phyloP scores from a whole-genome alignment of 2,329 filamentous ascomycete genomes.

The Aspergillus floridensis region DNA sequence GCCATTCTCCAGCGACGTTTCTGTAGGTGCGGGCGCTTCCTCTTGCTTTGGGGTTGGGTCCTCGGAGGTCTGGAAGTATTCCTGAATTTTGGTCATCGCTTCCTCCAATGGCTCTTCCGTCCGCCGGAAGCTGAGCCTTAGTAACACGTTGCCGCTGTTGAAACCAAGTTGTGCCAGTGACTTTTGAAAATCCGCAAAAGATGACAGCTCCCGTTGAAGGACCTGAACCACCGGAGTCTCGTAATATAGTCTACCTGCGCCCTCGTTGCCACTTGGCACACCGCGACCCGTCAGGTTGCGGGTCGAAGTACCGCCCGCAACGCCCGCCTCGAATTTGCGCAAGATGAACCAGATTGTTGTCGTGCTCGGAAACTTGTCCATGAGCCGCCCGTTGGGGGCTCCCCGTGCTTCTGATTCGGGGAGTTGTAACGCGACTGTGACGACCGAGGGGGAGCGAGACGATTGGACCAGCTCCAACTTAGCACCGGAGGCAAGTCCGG shows the following conservation, averaged over 20 bases:
- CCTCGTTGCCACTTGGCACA: conserved; percentile 59
- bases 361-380: conserved; percentile 83
- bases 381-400: conserved; percentile 65
- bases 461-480: conserved; percentile 88
- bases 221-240: conserved; percentile 82
- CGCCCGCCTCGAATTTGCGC: conserved; percentile 81
- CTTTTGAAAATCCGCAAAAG: conserved; percentile 82
- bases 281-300: conserved; percentile 83
- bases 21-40: conserved; percentile 25
- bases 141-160: conserved; percentile 75
- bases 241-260: conserved; percentile 77
- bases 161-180: conserved; percentile 82
- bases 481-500: conserved; percentile 78
- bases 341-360: conserved; percentile 86
- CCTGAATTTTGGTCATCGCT: conserved; percentile 76
- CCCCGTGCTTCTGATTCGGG: conserved; percentile 67
- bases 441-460: conserved; percentile 78
- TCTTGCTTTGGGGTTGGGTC: conserved; percentile 25
- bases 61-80: conserved; percentile 62
- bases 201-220: conserved; percentile 74
- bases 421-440: conserved; percentile 85
- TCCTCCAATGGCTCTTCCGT: conserved; percentile 79
- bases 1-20: conserved; percentile 7
- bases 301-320: conserved; percentile 58
- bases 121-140: conserved; percentile 72